These are phyloP conservation scores for Plantago elongata DNA, from an alignment of 257 asterid genomes.

Conservation along the genomic window DNA sequence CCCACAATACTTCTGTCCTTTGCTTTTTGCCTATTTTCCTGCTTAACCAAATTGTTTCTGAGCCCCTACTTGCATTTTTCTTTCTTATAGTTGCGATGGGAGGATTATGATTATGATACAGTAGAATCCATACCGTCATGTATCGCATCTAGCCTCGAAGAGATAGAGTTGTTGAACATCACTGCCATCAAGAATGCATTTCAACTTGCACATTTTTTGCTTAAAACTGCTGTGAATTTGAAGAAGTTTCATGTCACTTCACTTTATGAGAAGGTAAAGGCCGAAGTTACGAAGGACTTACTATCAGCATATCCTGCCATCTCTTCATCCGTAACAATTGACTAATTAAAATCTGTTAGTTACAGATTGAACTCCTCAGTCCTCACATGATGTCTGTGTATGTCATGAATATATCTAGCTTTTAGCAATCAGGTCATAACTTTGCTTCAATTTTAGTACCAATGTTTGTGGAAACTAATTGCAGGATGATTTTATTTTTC, in stretches of 20 bases:
- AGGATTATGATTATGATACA: background rate
- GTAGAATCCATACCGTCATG: background rate
- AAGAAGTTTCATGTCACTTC: background rate
- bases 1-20: background rate
- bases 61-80: background rate
- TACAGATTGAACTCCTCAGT: background rate
- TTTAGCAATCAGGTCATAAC: too few relatives aligned
- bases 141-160: slow-evolving; percentile 3
- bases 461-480: too few relatives aligned
- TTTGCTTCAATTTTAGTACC: too few relatives aligned
- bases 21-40: background rate
- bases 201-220: slow-evolving; percentile 1
- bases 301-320: slow-evolving; percentile 1
- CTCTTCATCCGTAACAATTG: background rate
- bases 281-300: background rate
- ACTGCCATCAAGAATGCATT: background rate
- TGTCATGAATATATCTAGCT: too few relatives aligned
- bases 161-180: background rate
- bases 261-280: slow-evolving; percentile 1
- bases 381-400: too few relatives aligned
- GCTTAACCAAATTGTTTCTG: background rate
- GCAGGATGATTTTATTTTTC: too few relatives aligned
- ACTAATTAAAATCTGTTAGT: background rate
- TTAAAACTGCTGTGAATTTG: slow-evolving; percentile 6
- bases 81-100: background rate